phyloP scores from a whole-genome alignment of 2,329 filamentous ascomycete genomes.

The Stachybotrys chlorohalonatus region DNA sequence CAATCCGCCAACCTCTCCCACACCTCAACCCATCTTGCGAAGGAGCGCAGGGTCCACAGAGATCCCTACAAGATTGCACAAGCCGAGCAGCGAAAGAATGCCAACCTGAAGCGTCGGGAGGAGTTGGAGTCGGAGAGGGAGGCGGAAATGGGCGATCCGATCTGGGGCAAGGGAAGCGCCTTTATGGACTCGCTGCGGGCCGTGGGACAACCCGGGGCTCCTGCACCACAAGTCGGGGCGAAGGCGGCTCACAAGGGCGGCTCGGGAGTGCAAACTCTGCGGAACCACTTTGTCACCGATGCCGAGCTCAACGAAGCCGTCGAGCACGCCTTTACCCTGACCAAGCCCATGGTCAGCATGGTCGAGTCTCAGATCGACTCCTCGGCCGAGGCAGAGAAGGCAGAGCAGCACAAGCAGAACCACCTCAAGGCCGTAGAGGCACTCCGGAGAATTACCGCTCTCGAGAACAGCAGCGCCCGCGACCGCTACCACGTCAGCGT shows the following conservation, averaged over 20 bases:
- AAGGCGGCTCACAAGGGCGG: slow-evolving; percentile 29
- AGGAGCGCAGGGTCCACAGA: slow-evolving; percentile 56
- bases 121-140: slow-evolving; percentile 58
- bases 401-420: slow-evolving; percentile 37
- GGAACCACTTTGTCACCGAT: slow-evolving; percentile 70
- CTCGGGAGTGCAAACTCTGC: slow-evolving; percentile 30
- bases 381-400: slow-evolving; percentile 21
- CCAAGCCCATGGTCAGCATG: slow-evolving; percentile 41
- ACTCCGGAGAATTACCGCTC: slow-evolving; percentile 66
- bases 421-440: slow-evolving; percentile 67
- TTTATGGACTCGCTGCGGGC: slow-evolving; percentile 77
- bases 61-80: slow-evolving; percentile 80
- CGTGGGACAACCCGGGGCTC: slow-evolving; percentile 36
- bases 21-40: slow-evolving; percentile 17
- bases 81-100: slow-evolving; percentile 72
- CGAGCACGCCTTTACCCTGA: slow-evolving; percentile 58
- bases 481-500: slow-evolving; percentile 78
- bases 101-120: slow-evolving; percentile 67
- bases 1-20: slow-evolving; percentile 56
- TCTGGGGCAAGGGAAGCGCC: slow-evolving; percentile 69
- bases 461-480: slow-evolving; percentile 69
- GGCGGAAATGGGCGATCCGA: slow-evolving; percentile 62
- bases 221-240: slow-evolving; percentile 20
- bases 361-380: slow-evolving; percentile 31
- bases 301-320: slow-evolving; percentile 59